These are phyloP conservation scores for Aspergillus asperescens DNA, from an alignment of 495 filamentous ascomycete genomes.

Conservation along the genomic window DNA sequence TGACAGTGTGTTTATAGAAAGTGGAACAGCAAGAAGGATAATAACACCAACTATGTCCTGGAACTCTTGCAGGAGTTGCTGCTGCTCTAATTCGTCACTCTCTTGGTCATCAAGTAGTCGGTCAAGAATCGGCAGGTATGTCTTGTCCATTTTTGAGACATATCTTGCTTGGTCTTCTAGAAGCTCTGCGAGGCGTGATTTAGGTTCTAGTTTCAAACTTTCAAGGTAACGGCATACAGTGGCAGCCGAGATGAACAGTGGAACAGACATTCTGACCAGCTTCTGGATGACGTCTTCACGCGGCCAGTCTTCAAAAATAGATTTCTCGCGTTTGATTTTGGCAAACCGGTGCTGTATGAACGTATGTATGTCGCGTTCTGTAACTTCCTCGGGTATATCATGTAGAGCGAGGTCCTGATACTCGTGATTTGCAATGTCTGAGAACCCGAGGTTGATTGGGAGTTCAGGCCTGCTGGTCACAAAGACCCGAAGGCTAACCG, in stretches of 20 bases:
- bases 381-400: conserved; percentile 13
- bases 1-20: conserved; percentile 13
- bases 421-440: background rate
- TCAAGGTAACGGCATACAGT: conserved; percentile 24
- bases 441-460: conserved; percentile 29
- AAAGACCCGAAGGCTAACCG: conserved; percentile 19
- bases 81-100: background rate
- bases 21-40: conserved; percentile 20
- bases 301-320: conserved; percentile 32
- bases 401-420: conserved; percentile 6
- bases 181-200: conserved; percentile 12
- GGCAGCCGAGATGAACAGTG: conserved; percentile 27
- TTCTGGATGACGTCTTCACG: conserved; percentile 11
- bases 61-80: conserved; percentile 9
- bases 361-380: conserved; percentile 22
- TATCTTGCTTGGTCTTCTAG: conserved; percentile 8
- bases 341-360: conserved; percentile 17
- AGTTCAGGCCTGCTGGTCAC: conserved; percentile 40
- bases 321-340: conserved; percentile 3
- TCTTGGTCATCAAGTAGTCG: conserved; percentile 8
- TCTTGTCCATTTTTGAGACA: conserved; percentile 12
- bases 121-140: conserved; percentile 21
- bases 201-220: conserved; percentile 12
- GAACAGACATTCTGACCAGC: conserved; percentile 15
- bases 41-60: conserved; percentile 20